Evolutionary conservation across 371 early-diverging fungal species (phyloP), one percentile per base, ranked within the genome.

Genomic region (Syncephalastrum racemosum): DNA sequence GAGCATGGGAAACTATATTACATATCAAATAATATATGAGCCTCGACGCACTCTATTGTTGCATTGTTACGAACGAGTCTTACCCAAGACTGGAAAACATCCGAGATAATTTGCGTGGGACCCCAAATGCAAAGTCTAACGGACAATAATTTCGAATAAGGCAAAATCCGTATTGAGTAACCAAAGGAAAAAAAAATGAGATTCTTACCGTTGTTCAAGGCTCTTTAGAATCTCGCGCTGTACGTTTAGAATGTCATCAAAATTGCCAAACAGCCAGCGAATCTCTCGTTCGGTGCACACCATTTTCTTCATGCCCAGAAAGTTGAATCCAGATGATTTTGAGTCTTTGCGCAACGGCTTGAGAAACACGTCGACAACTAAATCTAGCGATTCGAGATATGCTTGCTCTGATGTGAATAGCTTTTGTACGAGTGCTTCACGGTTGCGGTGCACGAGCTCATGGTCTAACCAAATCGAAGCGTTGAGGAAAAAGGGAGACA

Each of bases 211-310:
- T 20, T 43, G 55, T 36, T 74, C 62, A 22, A 77, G 55, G 20
- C 63, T 61, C 12, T 53, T 49, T 12, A 74, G 46, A 25, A 67
- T 65, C 7, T 54, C 55, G 27, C 59, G 62, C 54, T 77, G 78
- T 8, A 63, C 43, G 25, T 67, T 53, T 5, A 66, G 53, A 6
- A 77, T 54, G 27, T 71, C 67, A 31, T 74, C 72, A 62, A 72
- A 64, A 31, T 77, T 77, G 22, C 72, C 71, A 62, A 77, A 77
- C 7, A 77, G 52, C 68, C 74, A 69, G 10, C 60, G 60, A 43
- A 71, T 62, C 50, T 73, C 74, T 10, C 68, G 59, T 41, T 73
- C 68, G 12, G 78, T 77, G 42, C 78, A 77, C 8, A 64, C 55
- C 51, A 64, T 61, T 54, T 73, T 77, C 51, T 70, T 72, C 56